phyloP scores from a whole-genome alignment of 192 early-diverging fungal species.

The Rhizoclosmatium globosum region DNA sequence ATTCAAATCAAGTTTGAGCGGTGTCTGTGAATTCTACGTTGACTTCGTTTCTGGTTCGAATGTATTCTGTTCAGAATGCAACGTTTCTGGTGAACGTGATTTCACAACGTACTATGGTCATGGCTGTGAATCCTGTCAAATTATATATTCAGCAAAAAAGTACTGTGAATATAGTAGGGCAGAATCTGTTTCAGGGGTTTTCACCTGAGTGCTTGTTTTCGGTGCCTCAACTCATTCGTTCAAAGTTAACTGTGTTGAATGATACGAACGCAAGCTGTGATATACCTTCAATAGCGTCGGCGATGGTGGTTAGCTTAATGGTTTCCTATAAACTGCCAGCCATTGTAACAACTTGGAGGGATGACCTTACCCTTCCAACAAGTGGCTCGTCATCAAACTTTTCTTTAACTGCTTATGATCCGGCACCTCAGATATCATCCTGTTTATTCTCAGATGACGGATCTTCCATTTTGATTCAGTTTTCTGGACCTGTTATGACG shows the following conservation, averaged over 20 bases:
- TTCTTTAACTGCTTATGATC: neutral
- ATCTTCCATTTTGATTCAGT: neutral
- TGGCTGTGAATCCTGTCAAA: neutral
- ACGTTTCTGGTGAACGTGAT: neutral
- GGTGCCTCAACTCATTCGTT: neutral
- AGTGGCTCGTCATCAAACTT: neutral
- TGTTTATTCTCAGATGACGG: constrained; percentile 18
- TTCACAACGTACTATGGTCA: neutral
- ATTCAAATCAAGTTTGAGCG: neutral
- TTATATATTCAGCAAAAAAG: neutral
- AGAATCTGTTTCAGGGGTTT: neutral
- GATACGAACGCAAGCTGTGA: neutral
- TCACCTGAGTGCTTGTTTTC: constrained; percentile 12
- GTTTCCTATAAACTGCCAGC: constrained; percentile 5
- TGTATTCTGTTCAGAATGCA: neutral
- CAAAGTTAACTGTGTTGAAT: neutral
- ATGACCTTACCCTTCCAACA: constrained; percentile 9
- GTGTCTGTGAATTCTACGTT: neutral
- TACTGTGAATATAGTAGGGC: neutral
- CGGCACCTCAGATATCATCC: neutral
- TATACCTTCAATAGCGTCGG: neutral
- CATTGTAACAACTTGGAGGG: neutral
- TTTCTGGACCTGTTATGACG: constrained; percentile 2
- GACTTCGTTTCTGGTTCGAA: neutral
- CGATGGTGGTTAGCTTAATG: neutral